These are phyloP conservation scores for Beauveria bassiana DNA, from an alignment of 2,329 filamentous ascomycete species.

Conservation along the genomic window DNA sequence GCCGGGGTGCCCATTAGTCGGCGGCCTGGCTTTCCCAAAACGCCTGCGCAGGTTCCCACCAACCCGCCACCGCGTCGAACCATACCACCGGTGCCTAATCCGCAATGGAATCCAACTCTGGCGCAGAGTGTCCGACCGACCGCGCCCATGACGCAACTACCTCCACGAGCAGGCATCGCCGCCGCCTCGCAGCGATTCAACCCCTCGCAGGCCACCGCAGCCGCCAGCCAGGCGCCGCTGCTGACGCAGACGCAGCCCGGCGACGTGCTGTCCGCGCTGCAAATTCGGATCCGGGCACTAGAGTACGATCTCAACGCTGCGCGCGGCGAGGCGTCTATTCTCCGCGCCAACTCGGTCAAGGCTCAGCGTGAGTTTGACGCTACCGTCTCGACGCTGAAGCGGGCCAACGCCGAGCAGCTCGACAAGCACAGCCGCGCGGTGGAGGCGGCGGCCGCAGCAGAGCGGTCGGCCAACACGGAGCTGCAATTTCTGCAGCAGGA, in stretches of 20 bases:
- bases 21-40: slow-evolving; percentile 14
- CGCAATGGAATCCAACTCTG: slow-evolving; percentile 31
- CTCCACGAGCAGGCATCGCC: not conserved
- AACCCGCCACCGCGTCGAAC: slow-evolving; percentile 19
- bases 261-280: slow-evolving; percentile 37
- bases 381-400: slow-evolving; percentile 53
- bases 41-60: slow-evolving; percentile 25
- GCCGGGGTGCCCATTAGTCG: slow-evolving; percentile 32
- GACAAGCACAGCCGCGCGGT: slow-evolving; percentile 56
- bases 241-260: slow-evolving; percentile 21
- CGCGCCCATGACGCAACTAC: slow-evolving; percentile 11
- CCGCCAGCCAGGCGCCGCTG: slow-evolving; percentile 20
- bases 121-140: slow-evolving; percentile 15
- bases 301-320: slow-evolving; percentile 53
- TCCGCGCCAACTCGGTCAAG: slow-evolving; percentile 63
- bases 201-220: slow-evolving; percentile 25
- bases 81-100: slow-evolving; percentile 26
- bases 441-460: slow-evolving; percentile 56
- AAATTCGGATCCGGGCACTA: slow-evolving; percentile 45
- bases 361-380: slow-evolving; percentile 53
- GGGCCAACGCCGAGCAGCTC: slow-evolving; percentile 55
- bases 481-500: slow-evolving; percentile 68
- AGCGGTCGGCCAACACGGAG: slow-evolving; percentile 59
- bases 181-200: slow-evolving; percentile 20
- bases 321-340: slow-evolving; percentile 64